phyloP scores from a whole-genome alignment of 306 rosid genomes.

The Casuarina cunninghamiana region DNA sequence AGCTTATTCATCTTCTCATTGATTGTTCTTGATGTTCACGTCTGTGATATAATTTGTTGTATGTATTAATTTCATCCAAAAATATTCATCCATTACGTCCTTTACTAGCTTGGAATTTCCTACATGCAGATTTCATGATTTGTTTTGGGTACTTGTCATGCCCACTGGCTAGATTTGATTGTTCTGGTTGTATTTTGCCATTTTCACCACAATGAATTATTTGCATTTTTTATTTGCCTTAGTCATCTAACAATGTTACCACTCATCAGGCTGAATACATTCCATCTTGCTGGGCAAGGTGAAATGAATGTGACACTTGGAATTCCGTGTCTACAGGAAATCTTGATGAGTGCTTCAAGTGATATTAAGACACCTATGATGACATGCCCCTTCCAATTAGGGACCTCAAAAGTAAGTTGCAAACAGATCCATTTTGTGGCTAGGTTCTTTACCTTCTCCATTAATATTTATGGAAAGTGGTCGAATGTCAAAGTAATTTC shows the following conservation, averaged over 20 bases:
- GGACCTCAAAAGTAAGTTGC: slow-evolving; percentile 64
- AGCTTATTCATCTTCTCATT: too few relatives aligned
- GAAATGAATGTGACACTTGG: slow-evolving; percentile 99
- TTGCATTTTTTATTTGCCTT: neutral
- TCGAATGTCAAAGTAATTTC: neutral
- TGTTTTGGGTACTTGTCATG: neutral
- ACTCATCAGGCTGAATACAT: slow-evolving; percentile 77
- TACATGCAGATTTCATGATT: neutral
- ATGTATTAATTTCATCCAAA: too few relatives aligned
- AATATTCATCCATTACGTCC: too few relatives aligned
- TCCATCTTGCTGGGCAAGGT: slow-evolving; percentile 95
- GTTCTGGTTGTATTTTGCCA: neutral
- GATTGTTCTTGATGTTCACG: too few relatives aligned
- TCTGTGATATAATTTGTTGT: too few relatives aligned
- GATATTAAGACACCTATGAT: slow-evolving; percentile 85
- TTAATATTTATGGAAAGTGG: neutral
- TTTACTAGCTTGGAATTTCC: neutral
- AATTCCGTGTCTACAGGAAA: slow-evolving; percentile 91
- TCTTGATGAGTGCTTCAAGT: slow-evolving; percentile 73
- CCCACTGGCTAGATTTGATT: neutral
- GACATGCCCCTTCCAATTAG: slow-evolving; percentile 77
- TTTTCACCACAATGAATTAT: neutral
- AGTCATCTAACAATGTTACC: neutral
- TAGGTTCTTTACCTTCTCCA: neutral
- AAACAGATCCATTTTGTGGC: slow-evolving; percentile 16